Evolutionary conservation across 768 basidiomycete species (phyloP).

Genomic region (Agrocybe praecox): DNA sequence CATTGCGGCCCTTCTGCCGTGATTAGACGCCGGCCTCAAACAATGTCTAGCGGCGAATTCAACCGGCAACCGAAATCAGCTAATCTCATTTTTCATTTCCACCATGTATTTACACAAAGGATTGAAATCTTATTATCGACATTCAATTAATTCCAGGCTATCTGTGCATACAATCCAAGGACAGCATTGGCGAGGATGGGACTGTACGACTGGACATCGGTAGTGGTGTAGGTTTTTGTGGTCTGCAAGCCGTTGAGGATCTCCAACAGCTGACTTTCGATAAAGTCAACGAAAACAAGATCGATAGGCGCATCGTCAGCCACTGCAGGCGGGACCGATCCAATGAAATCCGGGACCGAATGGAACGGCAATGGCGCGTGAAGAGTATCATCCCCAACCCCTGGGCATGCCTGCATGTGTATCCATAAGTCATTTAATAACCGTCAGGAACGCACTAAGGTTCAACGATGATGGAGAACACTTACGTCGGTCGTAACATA

Average conservation of each 20-base stretch:
- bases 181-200: constrained; percentile 49
- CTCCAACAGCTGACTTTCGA: constrained; percentile 49
- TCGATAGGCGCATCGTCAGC: constrained; percentile 58
- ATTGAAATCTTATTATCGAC: background rate
- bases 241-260: constrained; percentile 61
- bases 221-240: constrained; percentile 45
- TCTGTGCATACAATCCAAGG: constrained; percentile 59
- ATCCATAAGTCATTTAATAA: too few species aligned
- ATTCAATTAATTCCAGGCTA: constrained; percentile 39
- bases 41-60: too few species aligned
- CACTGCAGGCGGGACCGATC: constrained; percentile 53
- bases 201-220: constrained; percentile 60
- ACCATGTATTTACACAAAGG: background rate
- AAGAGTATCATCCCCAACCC: constrained; percentile 70
- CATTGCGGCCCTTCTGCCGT: too few species aligned
- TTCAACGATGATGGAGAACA: too few species aligned
- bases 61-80: too few species aligned
- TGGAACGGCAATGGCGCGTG: constrained; percentile 66
- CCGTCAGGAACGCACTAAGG: too few species aligned
- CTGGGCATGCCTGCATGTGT: constrained; percentile 60
- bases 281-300: constrained; percentile 77
- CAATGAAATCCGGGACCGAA: constrained; percentile 57
- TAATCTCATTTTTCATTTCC: too few species aligned
- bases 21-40: too few species aligned
- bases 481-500: constrained; percentile 76